phyloP scores from a whole-genome alignment of 2,329 filamentous ascomycete species.

The Colletotrichum liaoningense region DNA sequence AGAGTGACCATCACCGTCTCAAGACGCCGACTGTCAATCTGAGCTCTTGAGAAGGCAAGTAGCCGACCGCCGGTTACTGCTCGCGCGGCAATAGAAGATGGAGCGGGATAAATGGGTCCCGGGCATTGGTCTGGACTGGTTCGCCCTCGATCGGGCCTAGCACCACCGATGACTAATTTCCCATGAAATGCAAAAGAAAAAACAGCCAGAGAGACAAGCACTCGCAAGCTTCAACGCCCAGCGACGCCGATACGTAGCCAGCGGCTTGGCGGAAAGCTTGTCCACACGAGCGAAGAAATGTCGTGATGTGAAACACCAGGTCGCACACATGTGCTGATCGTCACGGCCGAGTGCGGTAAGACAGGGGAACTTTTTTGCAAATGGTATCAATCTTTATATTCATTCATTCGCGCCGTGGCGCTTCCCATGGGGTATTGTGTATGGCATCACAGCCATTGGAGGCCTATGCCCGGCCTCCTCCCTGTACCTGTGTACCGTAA shows the following conservation, averaged over 20 bases:
- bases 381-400: constrained; percentile 7
- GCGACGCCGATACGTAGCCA: constrained; percentile 4
- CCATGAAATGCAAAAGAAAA: neutral
- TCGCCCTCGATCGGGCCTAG: neutral
- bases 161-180: constrained; percentile 7
- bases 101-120: neutral
- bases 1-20: too few species aligned
- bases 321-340: neutral
- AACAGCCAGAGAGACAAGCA: neutral
- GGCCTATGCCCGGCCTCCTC: neutral
- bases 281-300: neutral
- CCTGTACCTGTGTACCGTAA: neutral
- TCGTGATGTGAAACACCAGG: neutral
- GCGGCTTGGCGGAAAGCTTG: constrained; percentile 22
- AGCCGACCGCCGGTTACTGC: constrained; percentile 18
- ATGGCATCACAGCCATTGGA: neutral
- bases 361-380: neutral
- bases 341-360: neutral
- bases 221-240: constrained; percentile 31
- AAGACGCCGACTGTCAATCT: too few species aligned
- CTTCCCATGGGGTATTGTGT: constrained; percentile 2
- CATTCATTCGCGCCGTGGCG: neutral
- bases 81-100: neutral
- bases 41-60: too few species aligned
- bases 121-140: neutral